Percentiles rank a stretch among this genome's conserved stretches.
Evolutionary conservation across 345 rosid genomes (phyloP).

Genomic region (Salix viminalis): DNA sequence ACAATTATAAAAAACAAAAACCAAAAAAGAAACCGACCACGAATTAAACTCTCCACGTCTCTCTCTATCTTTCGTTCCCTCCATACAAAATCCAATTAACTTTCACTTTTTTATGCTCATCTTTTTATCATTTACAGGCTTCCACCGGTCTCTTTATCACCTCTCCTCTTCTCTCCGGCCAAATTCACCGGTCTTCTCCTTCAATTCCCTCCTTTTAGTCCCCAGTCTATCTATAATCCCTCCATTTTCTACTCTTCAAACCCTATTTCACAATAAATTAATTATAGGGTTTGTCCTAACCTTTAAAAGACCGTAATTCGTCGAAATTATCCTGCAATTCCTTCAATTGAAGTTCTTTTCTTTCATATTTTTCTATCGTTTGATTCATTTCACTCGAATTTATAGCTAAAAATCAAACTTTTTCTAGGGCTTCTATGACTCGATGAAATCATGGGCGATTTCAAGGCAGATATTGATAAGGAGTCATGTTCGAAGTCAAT

Average conservation of each 20-base stretch:
- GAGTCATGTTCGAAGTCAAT: slow-evolving; percentile 56
- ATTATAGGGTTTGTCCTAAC: slow-evolving; percentile 1
- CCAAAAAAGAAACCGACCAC: no score
- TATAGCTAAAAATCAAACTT: neutral
- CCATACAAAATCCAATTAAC: neutral
- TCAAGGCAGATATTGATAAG: slow-evolving; percentile 23
- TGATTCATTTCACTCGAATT: neutral
- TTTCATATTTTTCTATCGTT: neutral
- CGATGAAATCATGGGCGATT: slow-evolving; percentile 49
- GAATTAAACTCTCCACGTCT: neutral
- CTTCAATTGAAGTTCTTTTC: neutral
- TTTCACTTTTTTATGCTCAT: neutral
- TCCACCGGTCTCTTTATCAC: neutral
- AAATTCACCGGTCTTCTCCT: neutral
- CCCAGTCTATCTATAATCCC: neutral
- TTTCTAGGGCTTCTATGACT: neutral
- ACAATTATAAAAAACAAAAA: no score
- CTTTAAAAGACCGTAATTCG: neutral
- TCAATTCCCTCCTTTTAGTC: neutral
- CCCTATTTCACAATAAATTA: no score
- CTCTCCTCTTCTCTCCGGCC: neutral
- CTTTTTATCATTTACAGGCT: neutral
- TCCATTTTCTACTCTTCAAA: neutral
- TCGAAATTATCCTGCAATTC: neutral
- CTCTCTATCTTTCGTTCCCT: neutral